phyloP scores from a whole-genome alignment of 768 basidiomycete species.

The Amanita exitialis region DNA sequence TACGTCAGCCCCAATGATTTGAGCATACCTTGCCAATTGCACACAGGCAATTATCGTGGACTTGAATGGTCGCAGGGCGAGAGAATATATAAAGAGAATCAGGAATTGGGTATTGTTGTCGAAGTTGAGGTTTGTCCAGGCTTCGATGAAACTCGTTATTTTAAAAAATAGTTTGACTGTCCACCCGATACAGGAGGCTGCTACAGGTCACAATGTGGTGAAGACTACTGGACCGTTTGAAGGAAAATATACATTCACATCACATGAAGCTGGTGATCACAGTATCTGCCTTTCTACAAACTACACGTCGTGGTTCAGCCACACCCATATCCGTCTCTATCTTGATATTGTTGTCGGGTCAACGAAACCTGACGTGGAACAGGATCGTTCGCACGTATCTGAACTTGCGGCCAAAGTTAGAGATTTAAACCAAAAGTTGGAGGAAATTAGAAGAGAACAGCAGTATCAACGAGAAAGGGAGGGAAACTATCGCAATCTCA shows the following conservation, averaged over 20 bases:
- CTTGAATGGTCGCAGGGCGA: slow-evolving; percentile 79
- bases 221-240: slow-evolving; percentile 86
- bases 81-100: slow-evolving; percentile 61
- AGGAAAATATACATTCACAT: slow-evolving; percentile 95
- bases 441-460: slow-evolving; percentile 90
- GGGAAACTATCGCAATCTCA: slow-evolving; percentile 78
- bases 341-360: slow-evolving; percentile 90
- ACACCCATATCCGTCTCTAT: slow-evolving; percentile 86
- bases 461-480: slow-evolving; percentile 97
- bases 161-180: background rate
- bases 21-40: background rate
- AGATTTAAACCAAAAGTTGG: slow-evolving; percentile 88
- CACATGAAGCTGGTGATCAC: slow-evolving; percentile 95
- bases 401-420: slow-evolving; percentile 76
- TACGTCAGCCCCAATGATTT: slow-evolving; percentile 19
- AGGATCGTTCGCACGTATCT: slow-evolving; percentile 78
- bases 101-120: slow-evolving; percentile 80
- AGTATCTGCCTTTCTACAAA: slow-evolving; percentile 93
- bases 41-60: slow-evolving; percentile 81
- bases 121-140: slow-evolving; percentile 61
- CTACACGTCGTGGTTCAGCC: slow-evolving; percentile 81
- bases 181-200: slow-evolving; percentile 59
- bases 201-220: slow-evolving; percentile 70
- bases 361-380: slow-evolving; percentile 77
- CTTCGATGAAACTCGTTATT: background rate